Evolutionary conservation across 148 eudicot genomes (phyloP).

Genomic region (Persicaria maculosa): DNA sequence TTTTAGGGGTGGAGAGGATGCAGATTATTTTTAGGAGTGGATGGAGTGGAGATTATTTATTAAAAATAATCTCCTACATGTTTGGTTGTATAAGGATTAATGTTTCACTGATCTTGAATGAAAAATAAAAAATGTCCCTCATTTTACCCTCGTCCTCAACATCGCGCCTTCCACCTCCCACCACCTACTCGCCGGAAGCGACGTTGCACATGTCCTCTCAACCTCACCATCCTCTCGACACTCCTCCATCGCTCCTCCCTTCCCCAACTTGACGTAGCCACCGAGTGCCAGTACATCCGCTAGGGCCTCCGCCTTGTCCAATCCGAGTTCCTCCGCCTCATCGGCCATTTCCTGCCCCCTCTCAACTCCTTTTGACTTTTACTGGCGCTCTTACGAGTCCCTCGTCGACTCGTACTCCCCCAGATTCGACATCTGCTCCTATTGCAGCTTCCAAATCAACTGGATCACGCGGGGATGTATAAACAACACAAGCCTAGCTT

Average conservation of each 20-base stretch:
- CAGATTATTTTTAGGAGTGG: no score
- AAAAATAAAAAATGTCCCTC: no score
- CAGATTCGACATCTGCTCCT: slow-evolving; percentile 31
- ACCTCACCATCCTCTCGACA: slow-evolving; percentile 31
- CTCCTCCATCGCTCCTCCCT: slow-evolving; percentile 16
- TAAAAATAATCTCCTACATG: no score
- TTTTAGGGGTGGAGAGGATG: no score
- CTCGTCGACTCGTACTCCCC: slow-evolving; percentile 32
- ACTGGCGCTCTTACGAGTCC: slow-evolving; percentile 48
- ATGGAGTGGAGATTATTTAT: no score
- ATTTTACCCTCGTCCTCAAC: background rate
- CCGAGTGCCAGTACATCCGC: slow-evolving; percentile 42
- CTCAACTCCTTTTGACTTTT: slow-evolving; percentile 40
- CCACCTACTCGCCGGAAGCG: slow-evolving; percentile 15
- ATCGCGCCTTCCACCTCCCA: slow-evolving; percentile 1
- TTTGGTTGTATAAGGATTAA: no score
- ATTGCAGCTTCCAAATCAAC: slow-evolving; percentile 41
- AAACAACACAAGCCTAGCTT: slow-evolving; percentile 51
- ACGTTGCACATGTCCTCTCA: slow-evolving; percentile 41
- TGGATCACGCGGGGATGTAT: slow-evolving; percentile 60
- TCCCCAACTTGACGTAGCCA: slow-evolving; percentile 13
- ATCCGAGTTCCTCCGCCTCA: slow-evolving; percentile 45
- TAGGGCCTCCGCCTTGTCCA: slow-evolving; percentile 53
- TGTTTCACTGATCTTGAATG: no score
- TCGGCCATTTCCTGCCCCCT: slow-evolving; percentile 48